A percentile compares a stretch with the other conserved stretches of the same genome.
Conservation (phyloP, 108 stramenopile genomes). For the Skeletonema potamos region DNA sequence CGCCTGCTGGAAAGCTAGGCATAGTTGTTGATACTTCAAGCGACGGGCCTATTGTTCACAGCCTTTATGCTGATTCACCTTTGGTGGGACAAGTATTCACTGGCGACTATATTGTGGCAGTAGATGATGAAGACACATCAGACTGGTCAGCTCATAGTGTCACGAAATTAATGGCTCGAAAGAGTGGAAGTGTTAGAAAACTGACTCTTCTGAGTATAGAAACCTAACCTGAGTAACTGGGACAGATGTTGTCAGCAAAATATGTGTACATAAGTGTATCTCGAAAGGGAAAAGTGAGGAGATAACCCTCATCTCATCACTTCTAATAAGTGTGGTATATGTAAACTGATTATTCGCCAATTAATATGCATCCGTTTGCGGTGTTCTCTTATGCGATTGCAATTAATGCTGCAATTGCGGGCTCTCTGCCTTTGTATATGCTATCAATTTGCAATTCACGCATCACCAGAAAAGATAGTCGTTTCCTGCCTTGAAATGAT, state of each 20-base stretch:
- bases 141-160: constrained; percentile 71
- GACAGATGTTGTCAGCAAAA: background rate
- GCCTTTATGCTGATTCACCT: constrained; percentile 52
- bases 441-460: too few species aligned
- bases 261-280: background rate
- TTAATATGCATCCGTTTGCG: too few species aligned
- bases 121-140: constrained; percentile 73
- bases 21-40: constrained; percentile 82
- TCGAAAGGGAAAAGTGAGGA: background rate
- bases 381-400: too few species aligned
- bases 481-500: too few species aligned
- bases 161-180: constrained; percentile 64
- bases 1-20: constrained; percentile 82
- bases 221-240: too few species aligned
- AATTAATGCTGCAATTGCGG: too few species aligned
- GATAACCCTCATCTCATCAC: background rate
- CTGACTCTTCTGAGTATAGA: background rate
- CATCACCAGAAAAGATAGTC: too few species aligned
- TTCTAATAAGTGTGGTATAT: background rate
- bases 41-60: constrained; percentile 78
- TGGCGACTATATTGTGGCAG: constrained; percentile 77
- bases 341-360: too few species aligned
- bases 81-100: constrained; percentile 55
- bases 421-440: too few species aligned
- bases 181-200: constrained; percentile 3